Conservation (phyloP, 768 basidiomycete genomes). For the Mycena olivaceomarginata region DNA sequence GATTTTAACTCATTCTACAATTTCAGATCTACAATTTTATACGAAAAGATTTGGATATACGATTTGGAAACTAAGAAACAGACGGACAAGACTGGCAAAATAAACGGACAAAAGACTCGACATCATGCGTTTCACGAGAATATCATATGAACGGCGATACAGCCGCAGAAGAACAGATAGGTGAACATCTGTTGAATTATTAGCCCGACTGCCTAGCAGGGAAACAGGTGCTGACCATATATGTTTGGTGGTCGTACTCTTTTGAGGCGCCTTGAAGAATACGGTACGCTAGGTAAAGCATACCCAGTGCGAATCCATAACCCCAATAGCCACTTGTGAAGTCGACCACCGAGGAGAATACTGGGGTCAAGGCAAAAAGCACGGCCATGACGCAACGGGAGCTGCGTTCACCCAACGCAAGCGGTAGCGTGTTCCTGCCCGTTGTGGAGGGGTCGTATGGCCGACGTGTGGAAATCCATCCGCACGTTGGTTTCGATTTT, state of each 20-base stretch:
- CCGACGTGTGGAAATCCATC: too few relatives aligned
- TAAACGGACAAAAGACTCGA: slow-evolving; percentile 2
- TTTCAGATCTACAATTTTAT: background rate
- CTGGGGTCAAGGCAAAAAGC: slow-evolving; percentile 11
- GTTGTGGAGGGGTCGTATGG: too few relatives aligned
- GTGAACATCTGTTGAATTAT: slow-evolving; percentile 7
- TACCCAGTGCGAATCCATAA: background rate
- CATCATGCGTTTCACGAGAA: slow-evolving; percentile 4
- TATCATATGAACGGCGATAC: slow-evolving; percentile 1
- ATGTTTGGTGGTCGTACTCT: slow-evolving; percentile 12
- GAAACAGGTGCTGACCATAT: slow-evolving; percentile 9
- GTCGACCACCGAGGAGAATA: background rate
- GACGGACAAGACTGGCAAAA: background rate
- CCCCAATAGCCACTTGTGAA: slow-evolving; percentile 5
- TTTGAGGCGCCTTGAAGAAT: background rate
- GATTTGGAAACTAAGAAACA: slow-evolving; percentile 2
- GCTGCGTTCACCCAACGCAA: slow-evolving; percentile 53
- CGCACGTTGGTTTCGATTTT: too few relatives aligned
- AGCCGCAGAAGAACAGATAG: slow-evolving; percentile 5
- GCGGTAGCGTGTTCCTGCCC: slow-evolving; percentile 59
- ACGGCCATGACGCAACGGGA: slow-evolving; percentile 46
- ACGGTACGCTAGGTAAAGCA: slow-evolving; percentile 1
- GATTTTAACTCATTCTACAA: background rate
- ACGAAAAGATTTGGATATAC: background rate
- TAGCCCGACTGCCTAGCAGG: background rate